Base-by-base conservation (phyloP, 352 stramenopile species). In the Proteromonas lacertae region DNA sequence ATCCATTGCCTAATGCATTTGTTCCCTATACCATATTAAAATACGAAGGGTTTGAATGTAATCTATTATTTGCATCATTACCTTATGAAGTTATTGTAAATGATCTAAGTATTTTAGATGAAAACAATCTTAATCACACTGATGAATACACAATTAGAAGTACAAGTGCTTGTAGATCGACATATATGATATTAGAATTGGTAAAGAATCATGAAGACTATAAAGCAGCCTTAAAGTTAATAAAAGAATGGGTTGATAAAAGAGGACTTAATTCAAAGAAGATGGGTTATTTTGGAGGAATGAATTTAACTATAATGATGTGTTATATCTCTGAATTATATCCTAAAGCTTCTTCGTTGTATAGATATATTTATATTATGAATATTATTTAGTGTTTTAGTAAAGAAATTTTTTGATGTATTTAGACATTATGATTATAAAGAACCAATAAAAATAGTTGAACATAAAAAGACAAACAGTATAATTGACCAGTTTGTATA, bases 231-330 rank as follows among this genome's bases (percentile, higher is more conserved):
- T 25, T 40, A 20, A 2, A 26, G 4, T 8, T 19, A 22, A 48
- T 70, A 0, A 70, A 70, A 45, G 43, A 60, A 42, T 78, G 65
- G 65, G 65, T 63, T n/a, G 47, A 49, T 55, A 50, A 74, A 28
- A 67, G 86, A 19, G 84, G 87, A 22, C 63, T 96, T 38, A 96
- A 98, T 52, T 89, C 70, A n/a, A 98, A 96, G 56, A 77, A 93
- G 20, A 55, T 94, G 18, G 87, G 83, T 12, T 95, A 94, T 45
- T 52, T 96, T 0, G 84, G 87, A 30, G 87, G 87, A 12, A 69
- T 98, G 1, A 98, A 98, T 53, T 94, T 69, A 61, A 81, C 81
- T 19, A 94, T 98, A 36, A 59, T 98, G 14, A 75, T 92, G 10
- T 80, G 74, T 25, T 71, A 70, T 20, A 68, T 94, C 9, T 93